Evolutionary conservation across 2,329 filamentous ascomycete species (phyloP), one percentile per base, ranked within the genome.

Genomic region (Diplodia scrobiculata): DNA sequence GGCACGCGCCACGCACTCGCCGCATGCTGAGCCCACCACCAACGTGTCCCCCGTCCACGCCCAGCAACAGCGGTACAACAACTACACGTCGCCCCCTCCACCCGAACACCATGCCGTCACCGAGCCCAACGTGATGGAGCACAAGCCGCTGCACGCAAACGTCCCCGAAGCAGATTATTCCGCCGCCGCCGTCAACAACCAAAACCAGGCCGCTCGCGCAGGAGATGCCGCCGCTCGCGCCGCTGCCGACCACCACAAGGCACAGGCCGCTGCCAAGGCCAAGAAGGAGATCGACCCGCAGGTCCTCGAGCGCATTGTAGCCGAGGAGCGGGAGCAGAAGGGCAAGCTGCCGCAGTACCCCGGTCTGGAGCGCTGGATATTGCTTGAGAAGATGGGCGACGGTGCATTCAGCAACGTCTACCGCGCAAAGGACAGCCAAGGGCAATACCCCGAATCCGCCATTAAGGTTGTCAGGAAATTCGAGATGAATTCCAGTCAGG

Each of bases 381-480:
- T 97, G 38, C 67, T 95, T 63, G 93, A 97, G 80, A 98, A 98
- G 85, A 99, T 99, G 94, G 95, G 95, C 70, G 95, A 98, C 72
- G 95, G 95, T 68, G 95, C 95, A 68, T 99, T 99, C 84, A 98
- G 94, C 83, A 98, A 98, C 74, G 95, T 99, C 70, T 99, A 98
- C 79, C 89, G 91, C 47, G 95, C 95, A 45, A 86, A 84, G 71
- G 95, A 99, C 77, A 84, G 79, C 53, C 84, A 87, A 5, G 90
- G 91, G 48, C 83, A 88, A 69, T 85, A 86, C 69, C 87, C 86
- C 70, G 89, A 98, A 76, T 92, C 95, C 38, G 95, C 94, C 72
- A 98, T 99, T 84, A 99, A 99, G 80, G 95, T 99, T 62, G 95
- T 99, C 70, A 90, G 95, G 75, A 98, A 98, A 81, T 98, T 92